phyloP scores from a whole-genome alignment of 2,329 filamentous ascomycete species.

The Fusarium gaditjirri region DNA sequence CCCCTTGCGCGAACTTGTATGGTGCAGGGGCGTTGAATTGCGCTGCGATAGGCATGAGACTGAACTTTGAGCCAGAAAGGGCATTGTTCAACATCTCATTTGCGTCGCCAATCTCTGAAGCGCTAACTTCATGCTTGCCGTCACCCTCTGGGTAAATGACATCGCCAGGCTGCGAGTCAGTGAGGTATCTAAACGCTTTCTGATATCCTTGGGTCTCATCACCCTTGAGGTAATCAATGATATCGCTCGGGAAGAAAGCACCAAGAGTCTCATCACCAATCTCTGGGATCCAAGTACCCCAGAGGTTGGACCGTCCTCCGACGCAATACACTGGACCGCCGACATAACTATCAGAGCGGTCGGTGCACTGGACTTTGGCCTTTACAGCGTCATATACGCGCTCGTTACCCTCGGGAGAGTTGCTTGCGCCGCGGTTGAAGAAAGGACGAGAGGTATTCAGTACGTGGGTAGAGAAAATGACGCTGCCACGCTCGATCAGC shows the following conservation, averaged over 20 bases:
- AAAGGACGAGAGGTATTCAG: conserved; percentile 33
- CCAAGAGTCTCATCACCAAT: conserved; percentile 12
- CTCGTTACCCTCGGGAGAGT: conserved; percentile 34
- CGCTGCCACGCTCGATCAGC: conserved; percentile 26
- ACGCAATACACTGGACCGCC: conserved; percentile 32
- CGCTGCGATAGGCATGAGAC: conserved; percentile 29
- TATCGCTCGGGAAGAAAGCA: neutral
- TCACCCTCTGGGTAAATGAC: conserved; percentile 11
- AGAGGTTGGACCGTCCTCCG: conserved; percentile 27
- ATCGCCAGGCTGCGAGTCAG: conserved; percentile 11
- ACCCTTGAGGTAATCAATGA: neutral
- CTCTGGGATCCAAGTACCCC: conserved; percentile 32
- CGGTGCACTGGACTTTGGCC: conserved; percentile 28
- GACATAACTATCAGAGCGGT: conserved; percentile 29
- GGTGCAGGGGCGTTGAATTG: conserved; percentile 30
- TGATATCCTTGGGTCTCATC: neutral
- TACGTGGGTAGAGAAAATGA: conserved; percentile 35
- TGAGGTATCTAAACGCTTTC: conserved; percentile 2
- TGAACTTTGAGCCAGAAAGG: neutral
- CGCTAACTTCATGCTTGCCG: conserved; percentile 11
- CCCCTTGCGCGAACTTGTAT: conserved; percentile 30
- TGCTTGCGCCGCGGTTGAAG: conserved; percentile 30
- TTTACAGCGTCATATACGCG: conserved; percentile 33
- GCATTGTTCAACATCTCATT: conserved; percentile 8
- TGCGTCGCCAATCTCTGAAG: conserved; percentile 1